A percentile compares a stretch with the other conserved stretches of the same genome.
Evolutionary conservation across 2,329 filamentous ascomycete species (phyloP).

Genomic region (Ophioceras dolichostomum): DNA sequence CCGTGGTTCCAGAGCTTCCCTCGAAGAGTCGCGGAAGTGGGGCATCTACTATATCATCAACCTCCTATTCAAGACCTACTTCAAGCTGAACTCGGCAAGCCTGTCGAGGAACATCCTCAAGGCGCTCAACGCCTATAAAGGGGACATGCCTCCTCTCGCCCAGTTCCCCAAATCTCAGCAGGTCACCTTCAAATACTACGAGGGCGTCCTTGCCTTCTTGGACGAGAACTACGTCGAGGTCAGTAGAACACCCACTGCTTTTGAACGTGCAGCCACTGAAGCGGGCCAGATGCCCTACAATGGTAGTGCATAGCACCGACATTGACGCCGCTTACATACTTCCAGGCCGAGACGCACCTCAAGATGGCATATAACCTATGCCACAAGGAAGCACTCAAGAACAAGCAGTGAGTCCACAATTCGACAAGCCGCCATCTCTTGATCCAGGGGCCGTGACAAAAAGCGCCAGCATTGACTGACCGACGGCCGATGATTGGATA

Average conservation of each 20-base stretch:
- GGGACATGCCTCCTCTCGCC: constrained; percentile 70
- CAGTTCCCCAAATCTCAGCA: constrained; percentile 81
- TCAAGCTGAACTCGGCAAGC: constrained; percentile 84
- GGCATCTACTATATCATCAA: constrained; percentile 93
- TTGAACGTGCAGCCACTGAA: too few species aligned
- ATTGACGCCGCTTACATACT: neutral
- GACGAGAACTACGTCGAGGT: constrained; percentile 86
- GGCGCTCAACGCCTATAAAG: constrained; percentile 62
- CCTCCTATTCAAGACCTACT: constrained; percentile 95
- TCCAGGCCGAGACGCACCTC: constrained; percentile 65
- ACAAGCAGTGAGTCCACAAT: constrained; percentile 56
- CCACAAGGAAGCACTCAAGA: constrained; percentile 56
- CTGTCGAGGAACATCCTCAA: constrained; percentile 83
- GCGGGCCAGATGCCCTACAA: too few species aligned
- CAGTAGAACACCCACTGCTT: constrained; percentile 6
- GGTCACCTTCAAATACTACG: constrained; percentile 94
- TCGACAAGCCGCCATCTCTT: constrained; percentile 10
- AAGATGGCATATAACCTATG: constrained; percentile 75
- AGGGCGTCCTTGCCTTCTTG: constrained; percentile 84
- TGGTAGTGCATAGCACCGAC: too few species aligned
- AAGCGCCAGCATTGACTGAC: too few species aligned
- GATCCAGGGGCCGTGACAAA: too few species aligned
- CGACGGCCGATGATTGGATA: too few species aligned
- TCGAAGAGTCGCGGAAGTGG: constrained; percentile 88
- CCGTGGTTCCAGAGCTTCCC: constrained; percentile 42